Evolutionary conservation across 139 green algal genomes (phyloP).

Genomic region (Zygnema cylindricum): DNA sequence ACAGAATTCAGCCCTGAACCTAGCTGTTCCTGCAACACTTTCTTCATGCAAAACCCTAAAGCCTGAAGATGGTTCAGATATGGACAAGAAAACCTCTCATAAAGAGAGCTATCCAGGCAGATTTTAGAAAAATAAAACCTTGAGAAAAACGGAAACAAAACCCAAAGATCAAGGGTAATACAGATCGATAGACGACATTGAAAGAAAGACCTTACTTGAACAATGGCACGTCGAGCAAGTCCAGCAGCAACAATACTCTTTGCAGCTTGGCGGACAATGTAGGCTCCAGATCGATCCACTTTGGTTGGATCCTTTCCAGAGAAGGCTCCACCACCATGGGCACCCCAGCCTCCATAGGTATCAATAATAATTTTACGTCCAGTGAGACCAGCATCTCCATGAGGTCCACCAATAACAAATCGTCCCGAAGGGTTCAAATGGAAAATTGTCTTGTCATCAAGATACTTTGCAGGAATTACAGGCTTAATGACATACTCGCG

Average conservation of each 20-base stretch:
- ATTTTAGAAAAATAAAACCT: too few relatives aligned
- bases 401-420: slow-evolving; percentile 97
- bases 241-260: slow-evolving; percentile 94
- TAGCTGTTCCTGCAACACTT: too few relatives aligned
- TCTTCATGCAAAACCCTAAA: too few relatives aligned
- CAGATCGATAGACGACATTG: too few relatives aligned
- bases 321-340: slow-evolving; percentile 97
- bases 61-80: too few relatives aligned
- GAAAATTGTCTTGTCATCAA: slow-evolving; percentile 99
- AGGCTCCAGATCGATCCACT: slow-evolving; percentile 91
- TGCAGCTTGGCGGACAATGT: slow-evolving; percentile 97
- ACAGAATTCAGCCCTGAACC: too few relatives aligned
- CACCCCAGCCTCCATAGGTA: slow-evolving; percentile 98
- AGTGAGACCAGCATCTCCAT: slow-evolving; percentile 97
- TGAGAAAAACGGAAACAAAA: too few relatives aligned
- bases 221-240: slow-evolving; percentile 83
- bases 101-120: too few relatives aligned
- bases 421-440: slow-evolving; percentile 97
- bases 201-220: slow-evolving; percentile 57
- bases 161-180: too few relatives aligned
- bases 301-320: slow-evolving; percentile 80
- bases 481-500: slow-evolving; percentile 99
- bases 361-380: slow-evolving; percentile 99
- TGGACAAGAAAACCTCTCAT: too few relatives aligned
- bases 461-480: slow-evolving; percentile 94